These are phyloP conservation scores for Lophiotrema nucula DNA, from an alignment of 495 filamentous ascomycete species.

Conservation along the genomic window DNA sequence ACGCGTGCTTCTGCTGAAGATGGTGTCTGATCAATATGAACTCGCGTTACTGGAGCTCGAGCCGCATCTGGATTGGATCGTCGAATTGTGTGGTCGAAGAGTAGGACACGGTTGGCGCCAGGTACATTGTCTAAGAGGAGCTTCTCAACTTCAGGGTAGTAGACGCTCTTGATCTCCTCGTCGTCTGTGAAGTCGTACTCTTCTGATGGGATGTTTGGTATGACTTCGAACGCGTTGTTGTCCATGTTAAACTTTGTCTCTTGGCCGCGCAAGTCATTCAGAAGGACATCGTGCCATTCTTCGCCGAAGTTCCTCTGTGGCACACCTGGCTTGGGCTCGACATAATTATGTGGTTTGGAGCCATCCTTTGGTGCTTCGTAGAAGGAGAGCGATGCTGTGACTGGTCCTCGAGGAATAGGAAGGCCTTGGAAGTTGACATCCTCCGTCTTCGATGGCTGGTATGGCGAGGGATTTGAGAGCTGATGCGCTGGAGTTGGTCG, in stretches of 20 bases:
- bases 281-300: conserved; percentile 45
- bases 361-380: conserved; percentile 63
- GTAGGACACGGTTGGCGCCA: conserved; percentile 59
- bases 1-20: conserved; percentile 64
- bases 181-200: conserved; percentile 64
- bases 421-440: conserved; percentile 28
- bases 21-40: conserved; percentile 82
- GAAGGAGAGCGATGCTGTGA: conserved; percentile 66
- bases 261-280: conserved; percentile 66
- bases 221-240: conserved; percentile 66
- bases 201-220: conserved; percentile 50
- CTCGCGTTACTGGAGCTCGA: conserved; percentile 65
- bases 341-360: conserved; percentile 65
- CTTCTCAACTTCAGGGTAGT: conserved; percentile 79
- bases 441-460: conserved; percentile 5
- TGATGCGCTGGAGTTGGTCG: conserved; percentile 35
- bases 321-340: conserved; percentile 62
- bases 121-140: conserved; percentile 63
- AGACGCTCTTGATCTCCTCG: conserved; percentile 59
- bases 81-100: conserved; percentile 93
- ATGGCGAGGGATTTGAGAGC: conserved; percentile 21
- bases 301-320: conserved; percentile 62
- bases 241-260: conserved; percentile 66
- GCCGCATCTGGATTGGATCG: conserved; percentile 51
- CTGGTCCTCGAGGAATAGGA: conserved; percentile 63